Percentiles rank a stretch among this genome's conserved stretches.
These are phyloP conservation scores for Moesziomyces aphidis DNA, from an alignment of 1,284 basidiomycete species.

Conservation along the genomic window DNA sequence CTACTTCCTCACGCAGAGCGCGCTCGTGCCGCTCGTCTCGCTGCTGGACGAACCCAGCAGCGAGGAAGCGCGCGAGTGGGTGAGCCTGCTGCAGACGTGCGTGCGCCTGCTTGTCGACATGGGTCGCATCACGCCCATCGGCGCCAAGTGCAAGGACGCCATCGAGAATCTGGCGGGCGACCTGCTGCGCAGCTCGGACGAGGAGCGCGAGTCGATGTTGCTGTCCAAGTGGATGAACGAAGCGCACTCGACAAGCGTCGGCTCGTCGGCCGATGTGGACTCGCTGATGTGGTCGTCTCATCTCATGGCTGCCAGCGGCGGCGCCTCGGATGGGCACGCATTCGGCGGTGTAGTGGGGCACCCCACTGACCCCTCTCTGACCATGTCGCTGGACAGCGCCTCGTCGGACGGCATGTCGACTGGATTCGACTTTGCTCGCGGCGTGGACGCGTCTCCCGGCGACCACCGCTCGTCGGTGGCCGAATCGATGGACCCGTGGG, in stretches of 20 bases:
- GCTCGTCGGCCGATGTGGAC: slow-evolving; percentile 19
- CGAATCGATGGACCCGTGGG: slow-evolving; percentile 44
- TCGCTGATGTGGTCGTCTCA: slow-evolving; percentile 45
- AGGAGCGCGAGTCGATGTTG: slow-evolving; percentile 28
- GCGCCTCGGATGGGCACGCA: slow-evolving; percentile 13
- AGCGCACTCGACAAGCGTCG: slow-evolving; percentile 9
- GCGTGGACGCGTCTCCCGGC: slow-evolving; percentile 30
- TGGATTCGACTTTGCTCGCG: slow-evolving; percentile 42
- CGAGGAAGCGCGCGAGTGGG: slow-evolving; percentile 42
- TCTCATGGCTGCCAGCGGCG: slow-evolving; percentile 17
- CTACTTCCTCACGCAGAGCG: slow-evolving; percentile 52
- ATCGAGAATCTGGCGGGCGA: slow-evolving; percentile 38
- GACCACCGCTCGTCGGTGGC: slow-evolving; percentile 41
- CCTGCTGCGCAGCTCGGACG: slow-evolving; percentile 19
- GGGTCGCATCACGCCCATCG: slow-evolving; percentile 45
- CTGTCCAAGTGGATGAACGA: slow-evolving; percentile 36
- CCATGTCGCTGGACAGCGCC: slow-evolving; percentile 44
- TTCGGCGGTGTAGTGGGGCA: slow-evolving; percentile 25
- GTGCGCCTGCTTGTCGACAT: slow-evolving; percentile 43
- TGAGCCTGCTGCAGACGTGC: slow-evolving; percentile 33
- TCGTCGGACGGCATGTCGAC: slow-evolving; percentile 49
- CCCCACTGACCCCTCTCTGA: slow-evolving; percentile 37
- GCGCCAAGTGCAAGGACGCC: slow-evolving; percentile 49
- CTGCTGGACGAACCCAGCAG: slow-evolving; percentile 38
- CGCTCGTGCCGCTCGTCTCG: slow-evolving; percentile 47